These are phyloP conservation scores for Daldinia decipiens DNA, from an alignment of 495 filamentous ascomycete species.

Conservation along the genomic window DNA sequence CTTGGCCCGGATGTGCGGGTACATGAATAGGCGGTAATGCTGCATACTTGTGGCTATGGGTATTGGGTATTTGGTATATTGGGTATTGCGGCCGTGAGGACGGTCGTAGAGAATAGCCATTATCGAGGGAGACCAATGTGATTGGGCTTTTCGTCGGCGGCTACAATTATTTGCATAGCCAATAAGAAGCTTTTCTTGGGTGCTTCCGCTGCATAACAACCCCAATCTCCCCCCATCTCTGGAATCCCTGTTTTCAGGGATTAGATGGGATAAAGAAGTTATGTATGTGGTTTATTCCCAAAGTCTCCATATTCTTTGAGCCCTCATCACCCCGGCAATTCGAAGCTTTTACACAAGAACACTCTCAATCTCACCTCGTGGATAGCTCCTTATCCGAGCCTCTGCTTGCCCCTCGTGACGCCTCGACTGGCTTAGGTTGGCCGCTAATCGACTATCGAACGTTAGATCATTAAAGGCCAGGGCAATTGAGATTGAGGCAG, in stretches of 20 bases:
- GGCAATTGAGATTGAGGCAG: conserved; percentile 26
- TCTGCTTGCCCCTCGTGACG: conserved; percentile 1
- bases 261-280: conserved; percentile 11
- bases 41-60: conserved; percentile 24
- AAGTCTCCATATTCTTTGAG: neutral
- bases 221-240: conserved; percentile 25
- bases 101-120: conserved; percentile 40
- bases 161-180: conserved; percentile 49
- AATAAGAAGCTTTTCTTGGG: conserved; percentile 46
- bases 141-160: conserved; percentile 57
- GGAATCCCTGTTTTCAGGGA: conserved; percentile 25
- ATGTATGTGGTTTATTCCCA: neutral
- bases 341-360: too few species aligned
- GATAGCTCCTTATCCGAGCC: conserved; percentile 13
- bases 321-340: conserved; percentile 2
- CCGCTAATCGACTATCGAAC: conserved; percentile 4
- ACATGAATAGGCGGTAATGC: conserved; percentile 34
- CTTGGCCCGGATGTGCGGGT: conserved; percentile 21
- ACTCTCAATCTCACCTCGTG: conserved; percentile 23
- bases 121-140: conserved; percentile 46
- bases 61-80: conserved; percentile 41
- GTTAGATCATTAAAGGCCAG: conserved; percentile 7
- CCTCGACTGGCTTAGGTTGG: neutral
- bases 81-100: conserved; percentile 31
- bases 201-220: conserved; percentile 39